A percentile compares a stretch with the other conserved stretches of the same genome.
Evolutionary conservation across 2,329 filamentous ascomycete species (phyloP).

Genomic region (Pseudofabraea citricarpa): DNA sequence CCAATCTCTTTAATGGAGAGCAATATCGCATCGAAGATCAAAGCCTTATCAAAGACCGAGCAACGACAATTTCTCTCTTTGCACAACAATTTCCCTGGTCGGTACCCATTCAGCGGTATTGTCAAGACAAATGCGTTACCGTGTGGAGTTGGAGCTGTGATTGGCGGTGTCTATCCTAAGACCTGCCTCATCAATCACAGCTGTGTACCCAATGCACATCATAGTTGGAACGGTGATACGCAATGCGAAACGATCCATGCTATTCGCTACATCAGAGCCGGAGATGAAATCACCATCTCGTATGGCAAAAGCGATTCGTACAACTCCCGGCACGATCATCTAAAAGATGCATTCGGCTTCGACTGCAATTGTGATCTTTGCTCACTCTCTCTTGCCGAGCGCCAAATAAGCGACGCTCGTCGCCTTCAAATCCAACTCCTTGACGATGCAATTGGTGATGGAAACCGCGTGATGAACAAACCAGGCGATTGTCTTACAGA

Average conservation of each 20-base stretch:
- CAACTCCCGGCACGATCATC: slow-evolving; percentile 10
- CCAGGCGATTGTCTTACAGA: slow-evolving; percentile 26
- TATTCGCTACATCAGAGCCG: slow-evolving; percentile 13
- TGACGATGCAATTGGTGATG: slow-evolving; percentile 29
- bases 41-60: slow-evolving; percentile 4
- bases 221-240: slow-evolving; percentile 17
- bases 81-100: slow-evolving; percentile 14
- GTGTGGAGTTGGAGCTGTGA: slow-evolving; percentile 13
- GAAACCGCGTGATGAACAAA: slow-evolving; percentile 18
- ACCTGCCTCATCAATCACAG: slow-evolving; percentile 23
- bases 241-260: slow-evolving; percentile 17
- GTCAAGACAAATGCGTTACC: slow-evolving; percentile 23
- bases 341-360: slow-evolving; percentile 31
- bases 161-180: slow-evolving; percentile 18
- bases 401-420: slow-evolving; percentile 26
- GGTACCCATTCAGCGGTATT: slow-evolving; percentile 19
- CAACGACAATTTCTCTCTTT: slow-evolving; percentile 2
- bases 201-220: slow-evolving; percentile 20
- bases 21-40: slow-evolving; percentile 7
- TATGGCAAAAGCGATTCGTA: slow-evolving; percentile 19
- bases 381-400: slow-evolving; percentile 19
- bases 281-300: slow-evolving; percentile 17
- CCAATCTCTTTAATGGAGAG: slow-evolving; percentile 5
- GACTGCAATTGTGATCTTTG: slow-evolving; percentile 28
- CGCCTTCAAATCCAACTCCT: slow-evolving; percentile 26